Evolutionary conservation across 768 basidiomycete species (phyloP), one percentile per base, ranked within the genome.

Genomic region (Auriscalpium vulgare): DNA sequence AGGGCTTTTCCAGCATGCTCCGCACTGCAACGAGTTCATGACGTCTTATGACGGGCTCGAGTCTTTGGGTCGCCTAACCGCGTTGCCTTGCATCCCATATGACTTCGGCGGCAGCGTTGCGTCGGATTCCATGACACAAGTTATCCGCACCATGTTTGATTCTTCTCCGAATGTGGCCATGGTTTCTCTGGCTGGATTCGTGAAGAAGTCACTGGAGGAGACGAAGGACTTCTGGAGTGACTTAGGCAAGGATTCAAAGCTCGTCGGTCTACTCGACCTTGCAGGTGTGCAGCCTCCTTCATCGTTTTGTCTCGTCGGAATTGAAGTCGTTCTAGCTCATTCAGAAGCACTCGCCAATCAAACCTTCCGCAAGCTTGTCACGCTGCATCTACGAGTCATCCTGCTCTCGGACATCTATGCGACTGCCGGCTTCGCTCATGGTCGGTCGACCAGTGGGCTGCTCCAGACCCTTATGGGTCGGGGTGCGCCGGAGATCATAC

Each of bases 1-100:
- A 68, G 95, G 97, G 7, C 78, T 98, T 44, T 95, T 98, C 74
- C 93, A 95, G 64, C 94, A 95, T 66, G 78, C 84, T 1, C 82
- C 84, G 21, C 91, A 97, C 68, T 90, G 90, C 75, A 84, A 84
- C 61, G 95, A 97, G 62, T 97, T 97, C 68, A 82, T 97, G 57
- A 73, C 78, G 48, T 76, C 79, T 58, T 77, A 85, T 5, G 81
- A 94, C 63, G 83, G 91, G 49, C 77, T 97, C 43, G 74, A 84
- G 60, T 75, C 79, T 62, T 73, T 98, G 54, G 84, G 91, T 60
- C 78, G 81, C 61, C 75, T 97, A 44, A 85, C 94, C 36, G 81
- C 82, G 17, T 75, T 95, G 35, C 89, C 94, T 11, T 95, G 89
- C 66, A 75, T 95, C 34, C 94, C 97, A 0, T 90, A 88, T 57